Percentiles rank a stretch among this genome's conserved stretches.
These are phyloP conservation scores for Trebouxia sp. DNA, from an alignment of 139 green algal genomes.

Conservation along the genomic window DNA sequence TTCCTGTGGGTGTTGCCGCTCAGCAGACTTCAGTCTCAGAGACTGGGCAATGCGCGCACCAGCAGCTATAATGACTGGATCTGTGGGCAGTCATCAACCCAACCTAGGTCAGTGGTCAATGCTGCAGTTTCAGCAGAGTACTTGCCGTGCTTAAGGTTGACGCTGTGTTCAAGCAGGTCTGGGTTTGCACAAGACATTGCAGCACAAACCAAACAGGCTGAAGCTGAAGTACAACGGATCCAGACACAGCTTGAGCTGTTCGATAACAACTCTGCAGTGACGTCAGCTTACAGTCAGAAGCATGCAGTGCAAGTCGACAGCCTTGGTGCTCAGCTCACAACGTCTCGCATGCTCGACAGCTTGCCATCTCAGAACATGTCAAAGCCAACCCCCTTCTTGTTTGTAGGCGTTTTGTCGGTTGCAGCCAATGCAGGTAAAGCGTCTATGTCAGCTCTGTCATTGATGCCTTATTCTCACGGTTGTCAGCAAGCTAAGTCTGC, in stretches of 20 bases:
- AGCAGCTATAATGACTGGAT: conserved; percentile 16
- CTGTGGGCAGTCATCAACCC: background rate
- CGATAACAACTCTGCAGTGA: background rate
- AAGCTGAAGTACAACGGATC: background rate
- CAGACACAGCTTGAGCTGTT: conserved; percentile 1
- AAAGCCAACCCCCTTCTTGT: background rate
- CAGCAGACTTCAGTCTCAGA: background rate
- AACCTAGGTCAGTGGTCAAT: background rate
- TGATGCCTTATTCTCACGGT: too few species aligned
- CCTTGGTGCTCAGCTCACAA: background rate
- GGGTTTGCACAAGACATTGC: conserved; percentile 8
- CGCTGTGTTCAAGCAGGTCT: background rate
- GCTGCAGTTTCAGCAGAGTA: too few species aligned
- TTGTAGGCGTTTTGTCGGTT: conserved; percentile 4
- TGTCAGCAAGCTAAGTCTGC: too few species aligned
- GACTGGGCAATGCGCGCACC: background rate
- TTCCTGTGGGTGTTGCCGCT: background rate
- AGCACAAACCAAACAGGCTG: background rate
- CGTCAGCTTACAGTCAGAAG: background rate
- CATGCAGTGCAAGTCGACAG: background rate
- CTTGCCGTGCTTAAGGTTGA: too few species aligned
- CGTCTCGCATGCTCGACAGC: background rate
- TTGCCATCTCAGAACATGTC: background rate
- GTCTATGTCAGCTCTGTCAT: background rate
- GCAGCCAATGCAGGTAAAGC: background rate